Evolutionary conservation across 1,284 basidiomycete genomes (phyloP).

Genomic region (Pterula multifida): DNA sequence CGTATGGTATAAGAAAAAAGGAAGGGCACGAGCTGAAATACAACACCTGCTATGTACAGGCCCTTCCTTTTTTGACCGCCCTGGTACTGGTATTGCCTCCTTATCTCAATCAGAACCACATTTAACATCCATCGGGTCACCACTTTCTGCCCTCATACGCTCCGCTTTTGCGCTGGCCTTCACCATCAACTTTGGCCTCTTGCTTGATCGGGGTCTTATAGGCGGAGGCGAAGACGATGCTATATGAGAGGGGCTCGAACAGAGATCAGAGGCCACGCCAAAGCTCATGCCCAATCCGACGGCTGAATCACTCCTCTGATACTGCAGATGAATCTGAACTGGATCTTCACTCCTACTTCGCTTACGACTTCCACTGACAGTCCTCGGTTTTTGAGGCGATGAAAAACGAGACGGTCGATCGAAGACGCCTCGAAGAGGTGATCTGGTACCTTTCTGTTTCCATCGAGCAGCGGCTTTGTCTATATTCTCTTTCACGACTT

Average conservation of each 20-base stretch:
- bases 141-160: too few species aligned
- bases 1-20: too few species aligned
- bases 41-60: too few species aligned
- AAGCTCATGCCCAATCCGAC: conserved; percentile 1
- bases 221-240: background rate
- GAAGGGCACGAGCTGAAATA: too few species aligned
- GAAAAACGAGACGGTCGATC: background rate
- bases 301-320: background rate
- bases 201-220: background rate
- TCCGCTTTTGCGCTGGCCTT: background rate
- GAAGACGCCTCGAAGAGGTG: background rate
- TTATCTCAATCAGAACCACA: too few species aligned
- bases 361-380: background rate
- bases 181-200: background rate
- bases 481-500: conserved; percentile 1
- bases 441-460: background rate
- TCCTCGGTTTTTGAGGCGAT: background rate
- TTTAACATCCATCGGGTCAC: too few species aligned
- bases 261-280: background rate
- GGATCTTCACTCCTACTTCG: conserved; percentile 2
- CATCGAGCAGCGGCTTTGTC: conserved; percentile 1
- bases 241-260: background rate
- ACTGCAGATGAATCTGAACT: background rate
- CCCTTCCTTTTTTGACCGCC: too few species aligned
- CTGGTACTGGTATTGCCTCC: too few species aligned